Evolutionary conservation across 2,329 filamentous ascomycete species (phyloP).

Genomic region (Zelopaecilomyces penicillatus): DNA sequence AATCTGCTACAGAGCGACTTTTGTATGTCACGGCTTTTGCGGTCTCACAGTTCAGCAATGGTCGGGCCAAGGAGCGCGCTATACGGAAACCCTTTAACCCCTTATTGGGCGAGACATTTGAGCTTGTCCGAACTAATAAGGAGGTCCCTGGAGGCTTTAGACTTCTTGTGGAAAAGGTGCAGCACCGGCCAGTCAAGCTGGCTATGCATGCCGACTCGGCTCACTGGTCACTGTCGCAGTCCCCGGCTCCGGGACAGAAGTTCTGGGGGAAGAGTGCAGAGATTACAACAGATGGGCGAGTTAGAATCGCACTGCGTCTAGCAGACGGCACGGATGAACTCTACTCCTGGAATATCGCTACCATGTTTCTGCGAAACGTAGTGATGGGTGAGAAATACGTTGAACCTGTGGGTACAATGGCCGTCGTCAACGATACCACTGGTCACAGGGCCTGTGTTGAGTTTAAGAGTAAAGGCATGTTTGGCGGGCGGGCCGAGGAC

Average conservation of each 20-base stretch:
- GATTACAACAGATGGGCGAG: conserved; percentile 83
- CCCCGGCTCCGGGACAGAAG: conserved; percentile 83
- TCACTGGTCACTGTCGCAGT: conserved; percentile 80
- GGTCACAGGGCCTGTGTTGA: conserved; percentile 78
- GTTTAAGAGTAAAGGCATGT: conserved; percentile 95
- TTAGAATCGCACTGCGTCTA: conserved; percentile 63
- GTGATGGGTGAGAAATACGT: conserved; percentile 98
- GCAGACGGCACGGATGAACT: conserved; percentile 63
- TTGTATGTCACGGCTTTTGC: conserved; percentile 86
- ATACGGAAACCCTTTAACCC: conserved; percentile 97
- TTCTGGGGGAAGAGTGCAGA: conserved; percentile 98
- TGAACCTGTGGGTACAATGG: conserved; percentile 87
- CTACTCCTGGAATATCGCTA: conserved; percentile 84
- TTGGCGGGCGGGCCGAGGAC: conserved; percentile 88
- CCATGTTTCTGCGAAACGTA: conserved; percentile 87
- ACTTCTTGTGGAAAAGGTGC: conserved; percentile 91
- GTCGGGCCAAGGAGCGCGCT: conserved; percentile 78
- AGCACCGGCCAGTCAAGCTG: conserved; percentile 82
- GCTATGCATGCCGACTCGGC: conserved; percentile 87
- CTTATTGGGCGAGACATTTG: conserved; percentile 90
- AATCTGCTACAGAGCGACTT: conserved; percentile 58
- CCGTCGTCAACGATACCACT: conserved; percentile 72
- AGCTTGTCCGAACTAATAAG: conserved; percentile 78
- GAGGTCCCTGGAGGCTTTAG: conserved; percentile 67
- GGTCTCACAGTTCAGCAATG: conserved; percentile 73